phyloP scores from a whole-genome alignment of 495 filamentous ascomycete species.

The Trichoderma asperelloides region DNA sequence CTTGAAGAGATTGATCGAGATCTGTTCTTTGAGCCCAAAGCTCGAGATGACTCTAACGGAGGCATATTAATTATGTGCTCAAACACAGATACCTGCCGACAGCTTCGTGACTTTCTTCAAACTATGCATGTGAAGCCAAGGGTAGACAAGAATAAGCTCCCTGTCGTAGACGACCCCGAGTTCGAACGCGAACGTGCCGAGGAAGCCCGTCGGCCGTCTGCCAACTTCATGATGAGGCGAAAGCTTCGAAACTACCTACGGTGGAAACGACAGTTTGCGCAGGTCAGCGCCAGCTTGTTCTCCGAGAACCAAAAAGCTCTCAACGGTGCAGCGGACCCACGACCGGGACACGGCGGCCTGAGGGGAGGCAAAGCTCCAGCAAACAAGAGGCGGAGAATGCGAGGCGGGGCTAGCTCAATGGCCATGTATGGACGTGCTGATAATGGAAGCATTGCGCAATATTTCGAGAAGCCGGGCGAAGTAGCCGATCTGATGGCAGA shows the following conservation, averaged over 20 bases:
- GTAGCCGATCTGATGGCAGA: slow-evolving; percentile 51
- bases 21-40: slow-evolving; percentile 68
- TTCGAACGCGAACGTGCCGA: slow-evolving; percentile 24
- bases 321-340: slow-evolving; percentile 47
- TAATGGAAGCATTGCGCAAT: slow-evolving; percentile 40
- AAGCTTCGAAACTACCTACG: slow-evolving; percentile 79
- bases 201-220: slow-evolving; percentile 55
- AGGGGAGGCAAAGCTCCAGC: slow-evolving; percentile 47
- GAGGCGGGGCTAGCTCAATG: slow-evolving; percentile 62
- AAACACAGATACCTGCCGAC: slow-evolving; percentile 77
- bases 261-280: slow-evolving; percentile 86
- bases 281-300: slow-evolving; percentile 67
- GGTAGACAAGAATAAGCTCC: slow-evolving; percentile 27
- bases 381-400: slow-evolving; percentile 82
- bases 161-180: slow-evolving; percentile 16
- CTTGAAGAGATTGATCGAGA: slow-evolving; percentile 91
- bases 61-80: slow-evolving; percentile 93
- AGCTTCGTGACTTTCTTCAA: slow-evolving; percentile 84
- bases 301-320: slow-evolving; percentile 73
- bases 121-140: slow-evolving; percentile 72
- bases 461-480: slow-evolving; percentile 40
- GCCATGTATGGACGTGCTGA: slow-evolving; percentile 37
- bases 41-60: slow-evolving; percentile 76
- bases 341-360: slow-evolving; percentile 26
- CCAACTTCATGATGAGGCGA: slow-evolving; percentile 78